Evolutionary conservation across 73 alveolate genomes (phyloP).

Genomic region (Tetrahymena elliotti): DNA sequence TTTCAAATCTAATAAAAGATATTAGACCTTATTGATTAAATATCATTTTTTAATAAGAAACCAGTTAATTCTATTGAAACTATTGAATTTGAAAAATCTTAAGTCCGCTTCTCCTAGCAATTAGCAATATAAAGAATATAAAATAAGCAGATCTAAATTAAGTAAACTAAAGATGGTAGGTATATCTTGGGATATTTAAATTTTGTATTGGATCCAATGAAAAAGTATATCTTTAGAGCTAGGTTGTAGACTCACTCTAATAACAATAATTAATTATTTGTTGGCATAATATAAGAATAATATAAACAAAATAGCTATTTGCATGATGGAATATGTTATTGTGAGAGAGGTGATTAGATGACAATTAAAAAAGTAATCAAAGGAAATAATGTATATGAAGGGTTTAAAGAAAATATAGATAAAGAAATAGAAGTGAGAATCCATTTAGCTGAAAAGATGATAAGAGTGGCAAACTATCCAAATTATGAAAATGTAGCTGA

Average conservation of each 20-base stretch:
- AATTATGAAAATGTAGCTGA: background rate
- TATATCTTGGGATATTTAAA: background rate
- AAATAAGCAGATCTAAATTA: background rate
- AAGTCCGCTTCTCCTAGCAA: background rate
- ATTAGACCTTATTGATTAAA: background rate
- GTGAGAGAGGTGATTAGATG: background rate
- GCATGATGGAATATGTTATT: background rate
- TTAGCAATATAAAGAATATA: background rate
- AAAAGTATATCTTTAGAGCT: background rate
- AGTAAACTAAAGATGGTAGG: background rate
- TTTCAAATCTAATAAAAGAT: too few relatives aligned
- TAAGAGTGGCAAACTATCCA: background rate
- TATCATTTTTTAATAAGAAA: too few relatives aligned
- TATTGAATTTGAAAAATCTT: background rate
- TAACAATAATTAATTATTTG: background rate
- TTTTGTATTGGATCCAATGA: background rate
- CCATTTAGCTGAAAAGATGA: background rate
- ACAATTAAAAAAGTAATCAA: background rate
- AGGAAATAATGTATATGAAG: background rate
- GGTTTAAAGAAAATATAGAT: background rate
- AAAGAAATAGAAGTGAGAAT: background rate
- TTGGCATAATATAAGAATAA: background rate
- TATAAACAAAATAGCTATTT: background rate
- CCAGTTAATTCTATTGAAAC: too few relatives aligned
- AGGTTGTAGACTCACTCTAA: background rate